A percentile compares a stretch with the other conserved stretches of the same genome.
These are phyloP conservation scores for Penicillium coprophilum DNA, from an alignment of 495 filamentous ascomycete species.

Conservation along the genomic window DNA sequence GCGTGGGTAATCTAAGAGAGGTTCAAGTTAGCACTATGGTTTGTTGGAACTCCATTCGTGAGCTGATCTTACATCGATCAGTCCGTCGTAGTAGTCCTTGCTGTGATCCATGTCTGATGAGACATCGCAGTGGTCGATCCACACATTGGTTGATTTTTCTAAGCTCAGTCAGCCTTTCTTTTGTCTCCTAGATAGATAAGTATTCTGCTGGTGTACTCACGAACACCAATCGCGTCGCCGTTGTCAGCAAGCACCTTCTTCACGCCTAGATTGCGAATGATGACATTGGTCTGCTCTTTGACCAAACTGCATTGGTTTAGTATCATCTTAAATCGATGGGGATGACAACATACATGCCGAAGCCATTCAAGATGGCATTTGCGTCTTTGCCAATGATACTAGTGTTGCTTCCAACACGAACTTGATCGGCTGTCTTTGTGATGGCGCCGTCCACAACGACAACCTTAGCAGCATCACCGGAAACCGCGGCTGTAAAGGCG, in stretches of 20 bases:
- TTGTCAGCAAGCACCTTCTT: slow-evolving; percentile 56
- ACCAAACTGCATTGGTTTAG: slow-evolving; percentile 32
- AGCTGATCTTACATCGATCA: slow-evolving; percentile 53
- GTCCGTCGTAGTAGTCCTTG: slow-evolving; percentile 70
- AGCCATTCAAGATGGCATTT: slow-evolving; percentile 31
- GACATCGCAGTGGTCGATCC: slow-evolving; percentile 70
- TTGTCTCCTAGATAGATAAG: not conserved
- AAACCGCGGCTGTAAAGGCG: slow-evolving; percentile 50
- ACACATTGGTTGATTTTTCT: slow-evolving; percentile 58
- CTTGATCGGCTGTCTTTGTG: slow-evolving; percentile 40
- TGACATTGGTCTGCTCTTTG: slow-evolving; percentile 55
- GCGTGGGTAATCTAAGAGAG: slow-evolving; percentile 40
- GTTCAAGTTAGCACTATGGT: not conserved
- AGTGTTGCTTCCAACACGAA: slow-evolving; percentile 54
- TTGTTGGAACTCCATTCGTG: not conserved
- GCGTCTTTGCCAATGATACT: slow-evolving; percentile 49
- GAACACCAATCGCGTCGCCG: slow-evolving; percentile 61
- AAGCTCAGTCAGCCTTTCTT: not conserved
- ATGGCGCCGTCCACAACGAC: slow-evolving; percentile 51
- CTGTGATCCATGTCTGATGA: slow-evolving; percentile 53
- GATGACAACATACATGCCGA: slow-evolving; percentile 30
- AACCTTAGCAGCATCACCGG: slow-evolving; percentile 44
- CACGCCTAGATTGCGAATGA: slow-evolving; percentile 62
- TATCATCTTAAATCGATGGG: not conserved
- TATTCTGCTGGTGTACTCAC: slow-evolving; percentile 23